Evolutionary conservation across 208 protist species (phyloP), one percentile per base, ranked within the genome.

Genomic region (Naegleria lovaniensis): DNA sequence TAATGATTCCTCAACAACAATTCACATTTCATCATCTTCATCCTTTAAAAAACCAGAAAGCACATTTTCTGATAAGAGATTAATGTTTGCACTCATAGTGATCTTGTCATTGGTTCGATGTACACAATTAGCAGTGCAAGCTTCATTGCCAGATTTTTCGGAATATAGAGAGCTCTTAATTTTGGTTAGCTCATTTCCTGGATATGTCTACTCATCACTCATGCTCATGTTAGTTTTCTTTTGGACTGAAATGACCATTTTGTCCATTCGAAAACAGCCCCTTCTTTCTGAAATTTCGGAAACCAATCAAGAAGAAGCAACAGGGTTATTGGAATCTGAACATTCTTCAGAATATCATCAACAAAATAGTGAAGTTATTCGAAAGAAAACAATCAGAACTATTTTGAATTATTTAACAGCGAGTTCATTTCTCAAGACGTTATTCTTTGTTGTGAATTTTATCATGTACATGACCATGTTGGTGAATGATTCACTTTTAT

Each of bases 1-100:
- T 7, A 7, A 48, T 48, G n/a, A n/a, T n/a, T n/a, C n/a, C n/a
- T n/a, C n/a, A n/a, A n/a, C 43, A 48, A 48, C 43, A 48, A 48
- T 48, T 48, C 43, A 7, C 43, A 48, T 48, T 48, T 48, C 43
- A 48, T 48, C 43, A 48, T 48, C 43, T 48, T 48, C 43, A 48
- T 48, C 43, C 7, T 48, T 48, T 7, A 48, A 67, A 67, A 15
- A 67, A 67, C 22, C 55, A 29, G 22, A 15, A 29, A 67, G 55
- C 11, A 67, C 55, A 67, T 79, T 79, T 79, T 79, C 67, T 25
- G 67, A 79, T 79, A 79, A 79, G 29, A 79, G 29, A 79, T 79
- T 79, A 79, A 79, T 79, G 29, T 79, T 79, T 79, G 29, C 67
- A 6, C 9, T 79, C 9, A 79, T 79, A 36, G 7, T 33, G 9